A percentile compares a stretch with the other conserved stretches of the same genome.
phyloP scores from a whole-genome alignment of 2,329 filamentous ascomycete species.

The Leptoxyphium fumago region DNA sequence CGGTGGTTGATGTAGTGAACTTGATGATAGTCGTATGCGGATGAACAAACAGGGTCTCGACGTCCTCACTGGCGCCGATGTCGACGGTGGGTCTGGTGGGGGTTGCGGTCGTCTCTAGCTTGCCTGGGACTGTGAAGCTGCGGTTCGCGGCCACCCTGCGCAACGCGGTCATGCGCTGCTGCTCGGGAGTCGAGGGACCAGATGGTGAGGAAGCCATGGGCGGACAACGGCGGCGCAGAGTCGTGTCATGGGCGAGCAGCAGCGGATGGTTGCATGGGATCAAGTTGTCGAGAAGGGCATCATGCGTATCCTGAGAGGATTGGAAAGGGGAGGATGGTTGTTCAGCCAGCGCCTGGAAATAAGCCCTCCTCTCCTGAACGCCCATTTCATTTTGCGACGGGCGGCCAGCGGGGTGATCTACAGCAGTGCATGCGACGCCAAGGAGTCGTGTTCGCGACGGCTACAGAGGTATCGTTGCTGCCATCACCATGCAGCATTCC shows the following conservation, averaged over 20 bases:
- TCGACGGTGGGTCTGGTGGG: conserved; percentile 14
- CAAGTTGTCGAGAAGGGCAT: too few species aligned
- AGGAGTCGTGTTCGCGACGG: too few species aligned
- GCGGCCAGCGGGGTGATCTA: neutral
- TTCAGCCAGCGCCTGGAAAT: neutral
- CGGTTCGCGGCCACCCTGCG: conserved; percentile 11
- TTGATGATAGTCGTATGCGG: conserved; percentile 57
- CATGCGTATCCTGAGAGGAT: too few species aligned
- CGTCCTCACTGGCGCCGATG: conserved; percentile 25
- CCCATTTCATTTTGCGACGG: neutral
- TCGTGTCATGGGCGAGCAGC: neutral
- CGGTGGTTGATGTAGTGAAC: conserved; percentile 33
- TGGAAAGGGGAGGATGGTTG: too few species aligned
- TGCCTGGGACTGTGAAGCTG: conserved; percentile 35
- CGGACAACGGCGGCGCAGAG: neutral
- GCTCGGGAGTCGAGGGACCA: conserved; percentile 15
- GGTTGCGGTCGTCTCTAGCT: conserved; percentile 19
- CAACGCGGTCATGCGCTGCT: neutral
- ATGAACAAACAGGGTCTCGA: conserved; percentile 64
- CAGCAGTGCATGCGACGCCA: neutral
- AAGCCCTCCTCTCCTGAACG: neutral
- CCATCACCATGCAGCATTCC: too few species aligned
- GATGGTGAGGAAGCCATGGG: conserved; percentile 4
- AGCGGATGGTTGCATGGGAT: neutral
- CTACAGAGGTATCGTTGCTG: too few species aligned